These are phyloP conservation scores for Diatrype stigma DNA, from an alignment of 2,329 filamentous ascomycete genomes.

Conservation along the genomic window DNA sequence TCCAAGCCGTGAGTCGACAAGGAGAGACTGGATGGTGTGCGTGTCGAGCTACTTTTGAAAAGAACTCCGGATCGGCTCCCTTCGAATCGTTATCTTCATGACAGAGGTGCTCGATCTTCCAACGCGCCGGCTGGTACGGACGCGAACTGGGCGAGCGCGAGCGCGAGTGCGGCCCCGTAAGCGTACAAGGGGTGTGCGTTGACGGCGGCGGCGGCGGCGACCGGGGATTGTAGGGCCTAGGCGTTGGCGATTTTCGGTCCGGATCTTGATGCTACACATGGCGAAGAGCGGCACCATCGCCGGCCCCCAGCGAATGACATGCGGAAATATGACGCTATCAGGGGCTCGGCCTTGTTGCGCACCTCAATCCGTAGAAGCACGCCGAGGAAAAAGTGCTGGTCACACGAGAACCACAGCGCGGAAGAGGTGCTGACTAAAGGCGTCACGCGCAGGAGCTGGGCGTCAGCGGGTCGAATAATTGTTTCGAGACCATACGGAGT, in stretches of 20 bases:
- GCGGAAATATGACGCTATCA: conserved; percentile 41
- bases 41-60: conserved; percentile 26
- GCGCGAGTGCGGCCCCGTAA: conserved; percentile 19
- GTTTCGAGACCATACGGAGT: conserved; percentile 37
- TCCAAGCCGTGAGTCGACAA: conserved; percentile 28
- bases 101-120: conserved; percentile 21
- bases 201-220: background rate
- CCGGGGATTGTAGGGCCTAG: conserved; percentile 12
- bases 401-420: conserved; percentile 40
- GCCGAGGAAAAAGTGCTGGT: conserved; percentile 40
- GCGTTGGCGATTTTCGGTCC: conserved; percentile 23
- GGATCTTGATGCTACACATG: conserved; percentile 23
- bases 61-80: conserved; percentile 15
- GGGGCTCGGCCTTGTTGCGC: conserved; percentile 26
- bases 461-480: conserved; percentile 34
- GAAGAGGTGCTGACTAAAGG: conserved; percentile 45
- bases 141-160: conserved; percentile 21
- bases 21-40: conserved; percentile 21
- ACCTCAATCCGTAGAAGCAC: conserved; percentile 29
- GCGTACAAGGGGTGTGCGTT: conserved; percentile 25
- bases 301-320: conserved; percentile 32
- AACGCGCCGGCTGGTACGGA: conserved; percentile 28
- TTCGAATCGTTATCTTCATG: conserved; percentile 19
- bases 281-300: conserved; percentile 25
- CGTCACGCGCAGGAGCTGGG: conserved; percentile 34